These are phyloP conservation scores for Gyrodon lividus DNA, from an alignment of 768 basidiomycete species.

Conservation along the genomic window DNA sequence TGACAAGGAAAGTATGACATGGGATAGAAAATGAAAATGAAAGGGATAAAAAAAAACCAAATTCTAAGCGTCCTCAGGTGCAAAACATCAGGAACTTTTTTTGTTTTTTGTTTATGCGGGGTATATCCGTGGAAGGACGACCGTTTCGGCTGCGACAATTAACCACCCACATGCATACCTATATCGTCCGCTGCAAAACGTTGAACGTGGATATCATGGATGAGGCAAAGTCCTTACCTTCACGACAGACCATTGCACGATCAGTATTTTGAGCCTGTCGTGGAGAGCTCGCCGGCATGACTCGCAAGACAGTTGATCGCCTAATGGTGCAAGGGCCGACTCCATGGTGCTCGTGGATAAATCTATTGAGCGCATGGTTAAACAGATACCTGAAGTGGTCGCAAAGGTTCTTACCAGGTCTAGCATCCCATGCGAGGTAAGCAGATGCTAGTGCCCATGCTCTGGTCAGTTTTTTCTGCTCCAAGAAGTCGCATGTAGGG, in stretches of 20 bases:
- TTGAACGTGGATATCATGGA: conserved; percentile 9
- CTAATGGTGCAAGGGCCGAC: conserved; percentile 65
- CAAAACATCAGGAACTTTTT: neutral
- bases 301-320: conserved; percentile 67
- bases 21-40: neutral
- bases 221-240: conserved; percentile 46
- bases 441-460: conserved; percentile 84
- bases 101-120: neutral
- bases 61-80: neutral
- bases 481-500: conserved; percentile 60
- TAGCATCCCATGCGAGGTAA: conserved; percentile 81
- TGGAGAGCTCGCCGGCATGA: conserved; percentile 62
- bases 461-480: conserved; percentile 76
- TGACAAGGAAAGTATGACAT: neutral
- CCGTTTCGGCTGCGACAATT: neutral
- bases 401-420: conserved; percentile 54
- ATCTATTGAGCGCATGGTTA: conserved; percentile 42
- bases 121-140: conserved; percentile 5
- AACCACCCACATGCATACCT: conserved; percentile 14
- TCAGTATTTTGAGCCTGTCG: conserved; percentile 65
- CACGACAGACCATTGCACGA: conserved; percentile 76
- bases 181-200: conserved; percentile 53
- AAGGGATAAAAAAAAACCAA: neutral
- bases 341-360: conserved; percentile 73
- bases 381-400: neutral